phyloP scores from a whole-genome alignment of 164 flowering plant genomes.

The Nymphaea thermarum region DNA sequence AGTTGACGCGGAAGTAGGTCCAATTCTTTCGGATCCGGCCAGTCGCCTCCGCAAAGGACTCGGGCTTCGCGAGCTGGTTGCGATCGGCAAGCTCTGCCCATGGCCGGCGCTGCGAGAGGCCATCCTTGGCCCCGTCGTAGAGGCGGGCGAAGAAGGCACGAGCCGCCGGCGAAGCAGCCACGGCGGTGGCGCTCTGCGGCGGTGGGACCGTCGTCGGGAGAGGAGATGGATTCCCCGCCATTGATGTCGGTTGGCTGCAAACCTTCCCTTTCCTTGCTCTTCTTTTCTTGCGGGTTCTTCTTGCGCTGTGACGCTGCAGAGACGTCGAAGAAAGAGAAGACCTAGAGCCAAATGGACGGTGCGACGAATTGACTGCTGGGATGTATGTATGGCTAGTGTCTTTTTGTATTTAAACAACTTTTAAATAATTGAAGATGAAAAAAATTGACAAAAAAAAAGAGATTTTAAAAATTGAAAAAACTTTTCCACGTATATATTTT shows the following conservation, averaged over 20 bases:
- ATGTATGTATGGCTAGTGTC: too few relatives aligned
- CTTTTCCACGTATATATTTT: too few relatives aligned
- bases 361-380: too few relatives aligned
- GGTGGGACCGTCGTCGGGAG: conserved; percentile 13
- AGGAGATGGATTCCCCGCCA: background rate
- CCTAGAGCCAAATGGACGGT: too few relatives aligned
- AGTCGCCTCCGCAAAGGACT: conserved; percentile 58
- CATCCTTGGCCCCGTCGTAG: conserved; percentile 32
- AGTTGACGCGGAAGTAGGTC: conserved; percentile 68
- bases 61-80: conserved; percentile 50
- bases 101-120: conserved; percentile 58
- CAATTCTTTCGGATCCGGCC: conserved; percentile 62
- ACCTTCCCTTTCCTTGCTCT: background rate
- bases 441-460: too few relatives aligned
- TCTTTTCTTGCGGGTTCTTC: background rate
- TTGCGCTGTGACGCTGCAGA: too few relatives aligned
- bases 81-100: conserved; percentile 74
- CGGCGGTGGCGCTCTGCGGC: background rate
- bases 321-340: too few relatives aligned
- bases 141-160: conserved; percentile 48
- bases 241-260: background rate
- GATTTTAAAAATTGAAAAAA: too few relatives aligned
- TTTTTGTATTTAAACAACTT: too few relatives aligned
- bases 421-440: too few relatives aligned
- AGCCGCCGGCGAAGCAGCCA: conserved; percentile 43